A percentile compares a stretch with the other conserved stretches of the same genome.
These are phyloP conservation scores for Ensete ventricosum DNA, from an alignment of 176 grass and related monocot genomes.

Conservation along the genomic window DNA sequence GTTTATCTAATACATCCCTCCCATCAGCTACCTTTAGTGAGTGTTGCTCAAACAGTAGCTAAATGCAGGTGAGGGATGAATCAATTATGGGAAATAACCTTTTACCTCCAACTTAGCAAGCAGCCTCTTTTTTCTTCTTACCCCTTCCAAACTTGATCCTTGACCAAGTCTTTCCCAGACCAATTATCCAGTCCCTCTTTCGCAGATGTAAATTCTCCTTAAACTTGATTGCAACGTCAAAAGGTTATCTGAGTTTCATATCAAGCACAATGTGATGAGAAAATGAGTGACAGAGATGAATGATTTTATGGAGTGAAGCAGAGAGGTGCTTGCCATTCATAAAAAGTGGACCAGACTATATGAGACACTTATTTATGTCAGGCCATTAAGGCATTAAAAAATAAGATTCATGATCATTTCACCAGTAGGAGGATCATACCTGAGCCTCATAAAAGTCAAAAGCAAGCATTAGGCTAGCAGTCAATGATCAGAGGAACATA, in stretches of 20 bases:
- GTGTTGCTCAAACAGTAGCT: not conserved
- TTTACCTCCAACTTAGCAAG: not conserved
- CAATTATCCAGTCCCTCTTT: not conserved
- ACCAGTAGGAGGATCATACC: not conserved
- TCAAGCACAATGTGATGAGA: not conserved
- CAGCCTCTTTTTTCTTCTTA: too few relatives aligned
- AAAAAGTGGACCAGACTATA: not conserved
- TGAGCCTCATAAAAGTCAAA: not conserved
- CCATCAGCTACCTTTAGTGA: not conserved
- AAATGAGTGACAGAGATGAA: not conserved
- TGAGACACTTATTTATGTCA: not conserved
- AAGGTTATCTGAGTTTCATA: not conserved
- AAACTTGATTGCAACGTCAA: not conserved
- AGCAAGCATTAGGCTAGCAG: not conserved
- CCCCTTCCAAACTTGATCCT: not conserved
- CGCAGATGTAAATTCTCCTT: not conserved
- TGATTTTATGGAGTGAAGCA: not conserved
- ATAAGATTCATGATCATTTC: not conserved
- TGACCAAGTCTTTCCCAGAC: not conserved
- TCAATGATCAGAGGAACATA: not conserved
- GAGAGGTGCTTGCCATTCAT: not conserved
- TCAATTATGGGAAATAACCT: not conserved
- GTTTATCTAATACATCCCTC: not conserved
- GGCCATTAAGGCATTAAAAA: not conserved
- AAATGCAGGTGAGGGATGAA: not conserved